Evolutionary conservation across 805 yeast genomes (phyloP).

Genomic region (Barnettozyma populi): DNA sequence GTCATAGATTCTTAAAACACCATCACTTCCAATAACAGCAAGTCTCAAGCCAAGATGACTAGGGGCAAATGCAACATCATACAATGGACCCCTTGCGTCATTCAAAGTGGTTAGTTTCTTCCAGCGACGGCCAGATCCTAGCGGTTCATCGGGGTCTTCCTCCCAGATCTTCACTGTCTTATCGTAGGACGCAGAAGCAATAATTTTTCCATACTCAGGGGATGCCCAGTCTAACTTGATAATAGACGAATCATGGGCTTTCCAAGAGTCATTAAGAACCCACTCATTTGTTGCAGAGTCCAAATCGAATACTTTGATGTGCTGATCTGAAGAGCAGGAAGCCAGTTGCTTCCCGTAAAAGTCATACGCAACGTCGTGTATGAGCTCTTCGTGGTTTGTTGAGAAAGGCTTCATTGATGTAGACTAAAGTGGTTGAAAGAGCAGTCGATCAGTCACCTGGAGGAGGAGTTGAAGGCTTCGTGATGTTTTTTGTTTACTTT

Average conservation of each 20-base stretch:
- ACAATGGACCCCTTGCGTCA: conserved; percentile 84
- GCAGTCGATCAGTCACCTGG: neutral
- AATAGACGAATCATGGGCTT: conserved; percentile 88
- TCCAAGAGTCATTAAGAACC: conserved; percentile 86
- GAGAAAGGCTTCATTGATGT: conserved; percentile 58
- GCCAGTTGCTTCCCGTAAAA: conserved; percentile 91
- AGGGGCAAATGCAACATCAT: conserved; percentile 88
- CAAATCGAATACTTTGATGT: conserved; percentile 80
- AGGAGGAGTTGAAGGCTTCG: no score
- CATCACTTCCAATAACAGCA: conserved; percentile 88
- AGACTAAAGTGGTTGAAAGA: neutral
- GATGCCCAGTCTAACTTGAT: conserved; percentile 87
- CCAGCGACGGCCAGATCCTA: conserved; percentile 84
- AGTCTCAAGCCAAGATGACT: conserved; percentile 72
- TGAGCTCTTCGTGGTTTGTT: conserved; percentile 89
- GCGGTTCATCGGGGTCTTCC: conserved; percentile 73
- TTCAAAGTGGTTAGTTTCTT: conserved; percentile 65
- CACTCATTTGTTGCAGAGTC: conserved; percentile 65
- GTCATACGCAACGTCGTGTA: conserved; percentile 87
- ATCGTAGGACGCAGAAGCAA: conserved; percentile 88
- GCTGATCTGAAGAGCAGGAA: conserved; percentile 93
- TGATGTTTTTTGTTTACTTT: neutral
- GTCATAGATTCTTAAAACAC: conserved; percentile 78
- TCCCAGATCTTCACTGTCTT: conserved; percentile 88
- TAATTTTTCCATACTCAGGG: conserved; percentile 84